Evolutionary conservation across 1,284 basidiomycete species (phyloP).

Genomic region (Puccinia hordei): DNA sequence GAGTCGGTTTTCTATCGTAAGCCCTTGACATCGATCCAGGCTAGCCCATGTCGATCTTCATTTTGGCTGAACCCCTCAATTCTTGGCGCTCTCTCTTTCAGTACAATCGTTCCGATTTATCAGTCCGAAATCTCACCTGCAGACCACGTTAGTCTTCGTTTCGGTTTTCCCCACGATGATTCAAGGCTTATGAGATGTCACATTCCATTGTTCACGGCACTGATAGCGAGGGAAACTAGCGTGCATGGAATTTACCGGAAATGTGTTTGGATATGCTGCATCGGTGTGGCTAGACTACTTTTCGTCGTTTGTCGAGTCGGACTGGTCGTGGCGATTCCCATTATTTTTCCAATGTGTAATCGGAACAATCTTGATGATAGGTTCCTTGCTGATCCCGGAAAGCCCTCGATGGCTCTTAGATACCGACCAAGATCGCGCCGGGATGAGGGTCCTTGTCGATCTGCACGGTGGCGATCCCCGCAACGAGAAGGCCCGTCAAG

Average conservation of each 20-base stretch:
- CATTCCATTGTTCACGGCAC: neutral
- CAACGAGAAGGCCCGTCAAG: slow-evolving; percentile 72
- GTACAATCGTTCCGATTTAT: slow-evolving; percentile 96
- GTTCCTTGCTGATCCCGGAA: slow-evolving; percentile 86
- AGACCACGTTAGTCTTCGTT: slow-evolving; percentile 70
- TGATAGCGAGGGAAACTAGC: slow-evolving; percentile 82
- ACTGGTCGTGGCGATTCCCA: slow-evolving; percentile 61
- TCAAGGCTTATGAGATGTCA: neutral
- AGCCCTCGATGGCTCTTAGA: slow-evolving; percentile 95
- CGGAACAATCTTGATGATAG: slow-evolving; percentile 76
- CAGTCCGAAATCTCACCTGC: slow-evolving; percentile 96
- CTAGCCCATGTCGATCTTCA: neutral
- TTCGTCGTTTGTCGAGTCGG: slow-evolving; percentile 70
- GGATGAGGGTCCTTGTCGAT: slow-evolving; percentile 84
- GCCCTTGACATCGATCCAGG: slow-evolving; percentile 57
- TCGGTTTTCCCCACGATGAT: neutral
- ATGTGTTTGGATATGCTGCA: slow-evolving; percentile 80
- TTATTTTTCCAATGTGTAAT: slow-evolving; percentile 67
- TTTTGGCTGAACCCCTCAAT: slow-evolving; percentile 5
- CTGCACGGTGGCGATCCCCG: slow-evolving; percentile 80
- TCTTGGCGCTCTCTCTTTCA: slow-evolving; percentile 57
- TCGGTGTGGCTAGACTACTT: slow-evolving; percentile 97
- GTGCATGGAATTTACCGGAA: slow-evolving; percentile 95
- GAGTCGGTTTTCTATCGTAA: slow-evolving; percentile 87
- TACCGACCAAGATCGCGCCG: slow-evolving; percentile 79